These are phyloP conservation scores for Eleusine coracana DNA, from an alignment of 176 grass and related monocot species.

Conservation along the genomic window DNA sequence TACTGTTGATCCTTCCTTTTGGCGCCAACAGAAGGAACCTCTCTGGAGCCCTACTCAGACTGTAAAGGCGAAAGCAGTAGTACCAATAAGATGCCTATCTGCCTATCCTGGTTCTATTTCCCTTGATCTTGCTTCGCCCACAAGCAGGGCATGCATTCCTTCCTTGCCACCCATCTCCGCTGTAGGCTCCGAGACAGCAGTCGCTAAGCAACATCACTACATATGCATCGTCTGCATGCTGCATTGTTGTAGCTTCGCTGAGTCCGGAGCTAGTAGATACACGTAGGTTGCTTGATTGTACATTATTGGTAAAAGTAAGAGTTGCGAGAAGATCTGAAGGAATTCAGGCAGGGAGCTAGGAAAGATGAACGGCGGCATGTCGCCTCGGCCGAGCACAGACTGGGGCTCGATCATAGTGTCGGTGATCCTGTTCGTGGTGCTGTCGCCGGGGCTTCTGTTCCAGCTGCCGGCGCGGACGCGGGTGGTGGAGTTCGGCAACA, in stretches of 20 bases:
- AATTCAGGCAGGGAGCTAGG: background rate
- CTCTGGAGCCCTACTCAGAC: background rate
- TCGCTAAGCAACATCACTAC: constrained; percentile 50
- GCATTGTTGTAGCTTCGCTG: background rate
- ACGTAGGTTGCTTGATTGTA: no score
- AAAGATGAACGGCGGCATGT: constrained; percentile 15
- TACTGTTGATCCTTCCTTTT: constrained; percentile 16
- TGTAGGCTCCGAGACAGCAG: background rate
- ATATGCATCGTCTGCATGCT: constrained; percentile 18
- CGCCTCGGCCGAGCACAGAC: constrained; percentile 55
- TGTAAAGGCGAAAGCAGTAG: background rate
- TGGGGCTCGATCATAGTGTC: constrained; percentile 86
- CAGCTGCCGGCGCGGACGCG: constrained; percentile 68
- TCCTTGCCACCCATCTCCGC: constrained; percentile 13
- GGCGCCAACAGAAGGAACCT: background rate
- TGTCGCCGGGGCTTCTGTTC: constrained; percentile 81
- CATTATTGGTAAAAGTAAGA: no score
- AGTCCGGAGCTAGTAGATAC: background rate
- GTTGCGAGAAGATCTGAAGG: no score
- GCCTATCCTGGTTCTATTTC: background rate
- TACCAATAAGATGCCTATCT: background rate
- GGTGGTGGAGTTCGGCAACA: constrained; percentile 87
- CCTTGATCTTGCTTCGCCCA: constrained; percentile 43
- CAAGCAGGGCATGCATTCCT: constrained; percentile 85
- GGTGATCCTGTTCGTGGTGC: constrained; percentile 83